Base-by-base conservation (phyloP, 768 basidiomycete genomes). In the Mycena haematopus region DNA sequence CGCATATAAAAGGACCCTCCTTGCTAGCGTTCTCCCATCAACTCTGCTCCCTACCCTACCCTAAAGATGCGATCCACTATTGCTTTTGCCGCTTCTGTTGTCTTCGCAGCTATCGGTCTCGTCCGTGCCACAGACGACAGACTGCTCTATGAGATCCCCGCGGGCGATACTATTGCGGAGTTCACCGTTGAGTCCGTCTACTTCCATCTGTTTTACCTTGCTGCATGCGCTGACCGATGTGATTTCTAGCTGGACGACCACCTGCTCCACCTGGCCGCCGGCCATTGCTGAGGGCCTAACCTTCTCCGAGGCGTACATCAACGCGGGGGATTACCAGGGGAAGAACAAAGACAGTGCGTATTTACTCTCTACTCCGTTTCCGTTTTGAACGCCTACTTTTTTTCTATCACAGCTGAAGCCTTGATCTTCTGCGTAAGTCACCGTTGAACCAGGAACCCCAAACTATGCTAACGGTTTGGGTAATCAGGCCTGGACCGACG, bases 111-210 rank as follows among this genome's bases (percentile, higher is more conserved):
- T 19, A 15, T 54, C 36, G 52, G 56, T n/a, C 35, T 63, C 45
- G 56, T 63, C 35, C 56, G 11, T 24, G 51, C 56, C 10, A 19
- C 5, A 2, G 62, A 63, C 29, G 35, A 47, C 51, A 52, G 62
- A 7, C 50, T 52, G 44, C 56, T 63, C 36, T 63, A 44, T 45
- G 52, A 42, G 9, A 63, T 63, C 45, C 62, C 62, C 14, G 31
- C 52, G 14, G 51, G 25, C 3, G 51, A 56, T n/a, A 53, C 19
- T 27, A 63, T 63, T 1, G 56, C 25, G 11, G 13, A 24, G 6
- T 63, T 63, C 62, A 58, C 56, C 17, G 6, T 35, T 3, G 52
- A 51, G 62, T 63, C 49, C 14, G 56, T 22, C 14, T 15, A 19
- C 15, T n/a, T 31, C 14, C 4, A 22, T 46, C 11, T 21, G 10